Base-by-base conservation (phyloP, 2,329 filamentous ascomycete genomes). In the Periconia sp. region DNA sequence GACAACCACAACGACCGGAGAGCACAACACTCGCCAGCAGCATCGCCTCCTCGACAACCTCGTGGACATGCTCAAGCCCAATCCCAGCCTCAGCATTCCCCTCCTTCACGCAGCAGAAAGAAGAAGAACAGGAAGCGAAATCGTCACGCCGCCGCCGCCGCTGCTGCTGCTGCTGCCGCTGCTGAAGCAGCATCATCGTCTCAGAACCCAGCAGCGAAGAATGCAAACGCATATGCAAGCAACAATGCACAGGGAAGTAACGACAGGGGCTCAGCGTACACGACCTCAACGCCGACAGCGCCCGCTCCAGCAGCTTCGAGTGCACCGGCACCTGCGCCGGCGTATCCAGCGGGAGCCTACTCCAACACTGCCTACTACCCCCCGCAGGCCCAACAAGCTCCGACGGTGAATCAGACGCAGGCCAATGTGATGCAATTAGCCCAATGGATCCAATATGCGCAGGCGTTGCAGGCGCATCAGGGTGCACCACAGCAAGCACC, bases 341-440 rank as follows among this genome's bases (percentile, higher is more conserved):
- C 61, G n/a, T n/a, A n/a, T n/a, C n/a, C n/a, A n/a, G n/a, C n/a
- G n/a, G n/a, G n/a, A 4, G 51, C 62, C 7, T 69, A 66, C 45
- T 54, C 62, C 28, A 70, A 70, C 36, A 65, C 66, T 13, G 50
- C 56, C 7, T 65, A 63, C 48, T 66, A 54, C 40, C 50, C 49
- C 34, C 41, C 51, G 19, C 58, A 57, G 22, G 32, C 45, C 23
- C 35, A 21, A 25, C 25, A 43, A 12, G 26, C 39, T n/a, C 32
- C 50, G 42, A 26, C 40, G 33, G 26, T 49, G 38, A 39, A 38
- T n/a, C 43, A 40, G 22, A 11, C 25, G 6, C 42, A 45, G 15
- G 21, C 25, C 12, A 40, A 53, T 29, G 32, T 43, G 32, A 46
- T 44, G 31, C 43, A 49, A 36, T 50, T 43, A 44, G 50, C 50